phyloP scores from a whole-genome alignment of 2,329 filamentous ascomycete genomes.

The Triangularia setosa region DNA sequence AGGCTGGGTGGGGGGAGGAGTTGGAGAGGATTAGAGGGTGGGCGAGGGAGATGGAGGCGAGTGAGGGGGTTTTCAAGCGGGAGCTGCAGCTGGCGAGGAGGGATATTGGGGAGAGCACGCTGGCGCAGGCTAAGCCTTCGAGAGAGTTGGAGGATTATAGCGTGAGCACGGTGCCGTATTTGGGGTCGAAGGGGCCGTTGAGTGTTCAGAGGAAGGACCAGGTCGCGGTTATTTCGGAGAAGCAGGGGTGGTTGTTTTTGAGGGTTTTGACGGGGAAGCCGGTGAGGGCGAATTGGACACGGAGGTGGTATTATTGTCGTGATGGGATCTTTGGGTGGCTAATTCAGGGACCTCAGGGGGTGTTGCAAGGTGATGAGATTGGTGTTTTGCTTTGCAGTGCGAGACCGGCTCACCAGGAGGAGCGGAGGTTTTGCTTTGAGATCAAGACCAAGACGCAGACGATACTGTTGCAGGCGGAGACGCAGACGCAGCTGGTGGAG shows the following conservation, averaged over 20 bases:
- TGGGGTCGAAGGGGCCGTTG: conserved; percentile 67
- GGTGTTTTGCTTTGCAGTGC: conserved; percentile 92
- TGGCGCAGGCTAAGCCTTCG: conserved; percentile 70
- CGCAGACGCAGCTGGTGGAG: conserved; percentile 83
- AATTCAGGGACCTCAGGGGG: conserved; percentile 76
- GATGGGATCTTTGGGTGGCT: conserved; percentile 96
- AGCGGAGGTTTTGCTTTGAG: conserved; percentile 94
- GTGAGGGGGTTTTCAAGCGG: conserved; percentile 76
- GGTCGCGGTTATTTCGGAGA: conserved; percentile 60
- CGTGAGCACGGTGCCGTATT: conserved; percentile 81
- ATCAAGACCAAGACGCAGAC: conserved; percentile 96
- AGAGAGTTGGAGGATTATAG: conserved; percentile 92
- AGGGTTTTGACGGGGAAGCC: conserved; percentile 82
- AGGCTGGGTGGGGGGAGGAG: conserved; percentile 67
- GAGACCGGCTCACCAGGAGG: conserved; percentile 85
- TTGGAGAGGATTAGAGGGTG: conserved; percentile 91
- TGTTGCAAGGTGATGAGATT: conserved; percentile 94
- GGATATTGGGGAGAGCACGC: conserved; percentile 75
- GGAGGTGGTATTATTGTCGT: conserved; percentile 93
- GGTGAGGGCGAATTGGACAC: conserved; percentile 81
- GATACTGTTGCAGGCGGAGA: conserved; percentile 87
- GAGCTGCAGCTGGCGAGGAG: conserved; percentile 76
- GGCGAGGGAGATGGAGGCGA: conserved; percentile 89
- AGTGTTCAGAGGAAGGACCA: conserved; percentile 55
- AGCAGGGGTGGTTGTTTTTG: conserved; percentile 92